Evolutionary conservation across 2,329 filamentous ascomycete genomes (phyloP), one percentile per base, ranked within the genome.

Genomic region (Alternaria panax): DNA sequence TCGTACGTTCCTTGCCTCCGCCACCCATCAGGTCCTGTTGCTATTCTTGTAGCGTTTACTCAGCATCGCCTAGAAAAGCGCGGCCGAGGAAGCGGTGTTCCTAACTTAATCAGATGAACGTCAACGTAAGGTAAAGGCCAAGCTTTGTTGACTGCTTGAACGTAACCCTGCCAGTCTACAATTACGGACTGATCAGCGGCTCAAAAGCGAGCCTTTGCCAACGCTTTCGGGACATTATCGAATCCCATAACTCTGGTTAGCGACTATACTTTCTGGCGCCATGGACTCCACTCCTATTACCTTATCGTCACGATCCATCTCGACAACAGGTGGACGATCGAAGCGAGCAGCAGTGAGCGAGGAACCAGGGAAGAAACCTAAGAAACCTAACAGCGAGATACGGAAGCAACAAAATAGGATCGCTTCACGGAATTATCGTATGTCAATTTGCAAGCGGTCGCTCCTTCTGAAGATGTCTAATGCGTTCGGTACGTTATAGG

Each of bases 391-490:
- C 48, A 78, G 75, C 60, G 75, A 78, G 60, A 66, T 71, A 59
- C 70, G 75, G 22, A 78, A 78, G 58, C 74, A 75, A 53, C 75
- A 78, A 54, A 78, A 78, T 36, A 69, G 75, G 52, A 76, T 77
- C 66, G 75, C 75, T 30, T 78, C 75, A 18, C 72, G 74, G 20
- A 78, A 78, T 38, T 78, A 78, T 58, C 67, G 75, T 77, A 67
- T 28, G 74, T 66, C 36, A 22, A 9, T 12, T 36, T 6, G 36
- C 24, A 9, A 7, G 18, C 1, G 3, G 20, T 18, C 3, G 24
- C n/a, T 14, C 42, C 34, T 22, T 9, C 5, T 22, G n/a, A 43
- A 12, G n/a, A 22, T n/a, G 25, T n/a, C 66, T 70, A 48, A 69
- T 25, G 28, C 8, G 22, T 54, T 16, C 28, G 30, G 5, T 20